A percentile compares a stretch with the other conserved stretches of the same genome.
Conservation (phyloP, 768 basidiomycete genomes). For the Russula vinacea region DNA sequence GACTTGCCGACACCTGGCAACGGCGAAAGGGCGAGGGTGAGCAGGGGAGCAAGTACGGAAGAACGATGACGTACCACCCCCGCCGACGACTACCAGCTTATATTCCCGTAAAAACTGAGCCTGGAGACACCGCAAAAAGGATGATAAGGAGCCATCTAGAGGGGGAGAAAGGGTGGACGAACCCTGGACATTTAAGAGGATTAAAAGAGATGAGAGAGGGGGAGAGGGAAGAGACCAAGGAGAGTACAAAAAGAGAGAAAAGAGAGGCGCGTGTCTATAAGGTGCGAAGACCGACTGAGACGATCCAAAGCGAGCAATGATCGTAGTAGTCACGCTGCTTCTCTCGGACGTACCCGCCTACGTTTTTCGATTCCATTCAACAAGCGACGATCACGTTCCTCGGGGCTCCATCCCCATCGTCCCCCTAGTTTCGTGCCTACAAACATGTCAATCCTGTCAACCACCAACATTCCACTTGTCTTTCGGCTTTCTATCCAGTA, state of each 20-base stretch:
- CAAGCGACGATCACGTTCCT: not conserved
- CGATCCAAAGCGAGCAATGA: not conserved
- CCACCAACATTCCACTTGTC: not conserved
- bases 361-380: not conserved
- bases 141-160: not conserved
- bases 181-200: conserved; percentile 37
- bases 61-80: conserved; percentile 66
- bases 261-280: conserved; percentile 1
- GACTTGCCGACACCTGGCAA: conserved; percentile 72
- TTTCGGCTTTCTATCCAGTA: not conserved
- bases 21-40: not conserved
- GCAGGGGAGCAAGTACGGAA: not conserved
- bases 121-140: conserved; percentile 38
- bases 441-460: not conserved
- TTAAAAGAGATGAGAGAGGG: not conserved
- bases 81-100: conserved; percentile 97
- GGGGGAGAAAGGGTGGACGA: conserved; percentile 16
- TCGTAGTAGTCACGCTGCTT: not conserved
- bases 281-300: not conserved
- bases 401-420: not conserved
- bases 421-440: no score
- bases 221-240: not conserved
- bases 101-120: conserved; percentile 93
- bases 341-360: not conserved
- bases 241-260: not conserved